Base-by-base conservation (phyloP, 345 rosid genomes). In the Mercurialis annua region DNA sequence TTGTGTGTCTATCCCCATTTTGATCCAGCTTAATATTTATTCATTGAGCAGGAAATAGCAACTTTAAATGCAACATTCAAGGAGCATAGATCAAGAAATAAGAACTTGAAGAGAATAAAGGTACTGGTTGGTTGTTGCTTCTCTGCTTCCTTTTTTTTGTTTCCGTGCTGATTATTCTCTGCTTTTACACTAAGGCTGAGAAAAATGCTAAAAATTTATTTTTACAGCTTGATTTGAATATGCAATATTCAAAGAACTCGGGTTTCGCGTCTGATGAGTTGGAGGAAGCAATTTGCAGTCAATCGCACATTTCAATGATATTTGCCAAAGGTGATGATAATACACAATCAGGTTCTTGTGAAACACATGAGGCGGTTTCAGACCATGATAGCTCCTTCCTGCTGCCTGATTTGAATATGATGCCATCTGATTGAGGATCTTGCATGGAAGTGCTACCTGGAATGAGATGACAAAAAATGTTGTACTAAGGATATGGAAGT, bases 381-480 rank as follows among this genome's bases (percentile, higher is more conserved):
- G 65, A 60, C 42, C 67, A 60, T 11, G 70, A 75, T 16, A 61
- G 75, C 68, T 61, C 65, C 23, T 83, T 82, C 76, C 6, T 82
- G 60, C 70, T 87, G 11, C 94, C 96, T 38, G 98, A 92, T 83
- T 82, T 92, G 44, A 92, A 92, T 58, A 83, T 84, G 88, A 70
- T 74, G 75, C 93, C 77, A 0, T 52, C 65, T 0, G 92, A 81
- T n/a, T 90, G 76, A 64, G 90, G 84, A 5, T 66, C 73, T 43
- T 58, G 66, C 23, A 24, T 76, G 6, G 86, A 78, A 34, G 72
- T 68, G 27, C 61, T 76, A 62, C 72, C 73, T 17, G 80, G 82
- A 30, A 59, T 42, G 56, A 80, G 87, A 76, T 81, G 79, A 71
- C 34, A 49, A 59, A 70, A 58, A n/a, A n/a, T 30, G 21, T n/a